Base-by-base conservation (phyloP, 192 early-diverging fungal species). In the Linderina pennispora region DNA sequence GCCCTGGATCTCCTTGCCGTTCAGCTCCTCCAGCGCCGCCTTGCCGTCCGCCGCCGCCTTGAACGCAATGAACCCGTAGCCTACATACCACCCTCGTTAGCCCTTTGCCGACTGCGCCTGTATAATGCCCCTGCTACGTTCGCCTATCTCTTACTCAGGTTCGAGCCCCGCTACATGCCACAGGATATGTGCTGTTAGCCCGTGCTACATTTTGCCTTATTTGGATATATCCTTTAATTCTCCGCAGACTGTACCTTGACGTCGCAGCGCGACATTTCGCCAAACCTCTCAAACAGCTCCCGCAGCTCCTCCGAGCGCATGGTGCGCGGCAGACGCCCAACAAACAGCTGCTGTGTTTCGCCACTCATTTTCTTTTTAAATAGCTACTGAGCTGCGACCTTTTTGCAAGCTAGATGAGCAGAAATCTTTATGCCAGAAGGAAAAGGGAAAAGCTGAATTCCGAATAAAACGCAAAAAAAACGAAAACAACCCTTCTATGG, bases 61-160 rank as follows among this genome's bases (percentile, higher is more conserved):
- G 41, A 36, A 71, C 48, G 63, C 60, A 9, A 71, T 48, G 47
- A 71, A 71, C 14, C 55, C 67, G 25, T 62, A 71, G 47, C 48
- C 48, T 50, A 58, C 18, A 41, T 32, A 16, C 2, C n/a, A n/a
- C n/a, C n/a, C n/a, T n/a, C n/a, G n/a, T n/a, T n/a, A n/a, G n/a
- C n/a, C n/a, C n/a, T n/a, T n/a, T n/a, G n/a, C n/a, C n/a, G n/a
- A n/a, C n/a, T n/a, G n/a, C n/a, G n/a, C n/a, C n/a, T n/a, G n/a
- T n/a, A n/a, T n/a, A n/a, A n/a, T n/a, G n/a, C n/a, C n/a, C n/a
- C n/a, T n/a, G n/a, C n/a, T n/a, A n/a, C n/a, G n/a, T n/a, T n/a
- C n/a, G n/a, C n/a, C n/a, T n/a, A 15, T 18, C 34, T 22, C 56
- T 51, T 51, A 58, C 56, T 32, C 13, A 51, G 48, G 25, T 45